Evolutionary conservation across 2,329 filamentous ascomycete species (phyloP).

Genomic region (Fusarium multiceps): DNA sequence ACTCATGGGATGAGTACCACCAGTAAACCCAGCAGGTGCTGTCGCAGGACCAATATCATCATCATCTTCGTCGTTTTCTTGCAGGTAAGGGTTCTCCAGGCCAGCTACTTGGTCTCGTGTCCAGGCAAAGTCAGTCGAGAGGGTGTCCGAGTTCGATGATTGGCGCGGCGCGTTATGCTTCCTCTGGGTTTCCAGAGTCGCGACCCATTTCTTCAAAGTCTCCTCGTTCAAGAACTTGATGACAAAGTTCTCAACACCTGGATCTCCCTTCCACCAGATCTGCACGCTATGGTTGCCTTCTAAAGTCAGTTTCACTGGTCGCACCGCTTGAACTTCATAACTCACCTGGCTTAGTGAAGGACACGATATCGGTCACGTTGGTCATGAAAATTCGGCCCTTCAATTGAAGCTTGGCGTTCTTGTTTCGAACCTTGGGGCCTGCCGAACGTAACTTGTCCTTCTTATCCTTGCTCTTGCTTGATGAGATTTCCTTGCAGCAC

Average conservation of each 20-base stretch:
- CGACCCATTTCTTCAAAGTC: constrained; percentile 91
- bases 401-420: constrained; percentile 86
- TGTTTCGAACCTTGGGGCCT: constrained; percentile 68
- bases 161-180: constrained; percentile 67
- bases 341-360: constrained; percentile 86
- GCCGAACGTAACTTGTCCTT: constrained; percentile 70
- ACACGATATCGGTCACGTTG: constrained; percentile 95
- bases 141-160: constrained; percentile 58
- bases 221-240: constrained; percentile 95
- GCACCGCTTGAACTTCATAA: neutral
- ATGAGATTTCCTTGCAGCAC: constrained; percentile 94
- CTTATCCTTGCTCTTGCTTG: constrained; percentile 85
- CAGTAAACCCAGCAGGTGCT: constrained; percentile 52
- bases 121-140: constrained; percentile 82
- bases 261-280: constrained; percentile 98
- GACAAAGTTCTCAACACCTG: constrained; percentile 94
- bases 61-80: constrained; percentile 69
- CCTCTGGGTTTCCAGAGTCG: constrained; percentile 80
- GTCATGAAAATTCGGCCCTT: constrained; percentile 99
- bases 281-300: constrained; percentile 92
- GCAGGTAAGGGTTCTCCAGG: constrained; percentile 84
- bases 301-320: constrained; percentile 44
- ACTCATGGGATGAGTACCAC: constrained; percentile 40
- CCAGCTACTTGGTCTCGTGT: constrained; percentile 73
- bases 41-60: constrained; percentile 60